Evolutionary conservation across 192 early-diverging fungal genomes (phyloP).

Genomic region (Coemansia sp.): DNA sequence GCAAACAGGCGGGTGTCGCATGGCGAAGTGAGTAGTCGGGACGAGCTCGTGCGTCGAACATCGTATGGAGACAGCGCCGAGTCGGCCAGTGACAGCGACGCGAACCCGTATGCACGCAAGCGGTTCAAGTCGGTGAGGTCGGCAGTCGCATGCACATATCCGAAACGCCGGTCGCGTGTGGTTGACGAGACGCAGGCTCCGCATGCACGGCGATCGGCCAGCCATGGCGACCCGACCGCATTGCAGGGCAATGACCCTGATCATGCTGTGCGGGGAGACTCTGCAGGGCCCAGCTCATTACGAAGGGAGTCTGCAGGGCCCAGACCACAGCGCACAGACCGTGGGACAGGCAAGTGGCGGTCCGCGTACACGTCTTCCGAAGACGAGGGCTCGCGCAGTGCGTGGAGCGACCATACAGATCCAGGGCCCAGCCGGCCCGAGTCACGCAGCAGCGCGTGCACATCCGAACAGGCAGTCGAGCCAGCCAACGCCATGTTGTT

Average conservation of each 20-base stretch:
- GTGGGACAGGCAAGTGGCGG: not conserved
- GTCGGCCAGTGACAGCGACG: conserved; percentile 34
- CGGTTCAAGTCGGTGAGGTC: conserved; percentile 45
- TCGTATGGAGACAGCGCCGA: conserved; percentile 32
- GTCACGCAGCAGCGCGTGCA: not conserved
- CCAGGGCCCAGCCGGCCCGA: not conserved
- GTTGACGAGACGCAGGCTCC: conserved; percentile 14
- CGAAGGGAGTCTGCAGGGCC: too few species aligned
- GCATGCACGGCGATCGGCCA: conserved; percentile 36
- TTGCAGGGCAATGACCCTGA: not conserved
- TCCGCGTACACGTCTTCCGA: not conserved
- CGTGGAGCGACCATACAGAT: conserved; percentile 1
- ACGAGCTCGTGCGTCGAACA: conserved; percentile 33
- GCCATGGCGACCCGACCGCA: conserved; percentile 22
- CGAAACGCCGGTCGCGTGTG: not conserved
- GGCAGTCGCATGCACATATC: conserved; percentile 38
- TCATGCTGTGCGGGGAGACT: too few species aligned
- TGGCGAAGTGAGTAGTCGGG: not conserved
- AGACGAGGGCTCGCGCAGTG: not conserved
- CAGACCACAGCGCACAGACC: too few species aligned
- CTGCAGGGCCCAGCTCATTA: too few species aligned
- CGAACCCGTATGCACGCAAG: conserved; percentile 50
- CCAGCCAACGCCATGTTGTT: conserved; percentile 9
- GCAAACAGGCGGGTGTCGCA: conserved; percentile 4
- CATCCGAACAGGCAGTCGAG: not conserved